Base-by-base conservation (phyloP, 352 stramenopile genomes). In the Phytophthora podocarpi region DNA sequence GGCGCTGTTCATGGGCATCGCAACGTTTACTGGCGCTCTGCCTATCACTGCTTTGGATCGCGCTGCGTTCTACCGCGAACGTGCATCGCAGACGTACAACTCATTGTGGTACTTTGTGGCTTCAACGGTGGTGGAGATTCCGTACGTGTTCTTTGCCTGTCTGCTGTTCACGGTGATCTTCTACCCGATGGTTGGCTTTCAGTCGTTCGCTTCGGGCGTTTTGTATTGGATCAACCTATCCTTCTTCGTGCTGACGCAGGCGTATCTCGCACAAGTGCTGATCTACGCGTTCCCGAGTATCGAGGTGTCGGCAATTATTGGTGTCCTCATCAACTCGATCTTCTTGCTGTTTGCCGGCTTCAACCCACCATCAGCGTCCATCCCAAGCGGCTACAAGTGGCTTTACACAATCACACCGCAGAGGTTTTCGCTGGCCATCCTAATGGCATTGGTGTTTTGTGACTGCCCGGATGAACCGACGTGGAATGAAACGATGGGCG, bases 21-120 rank as follows among this genome's bases (percentile, higher is more conserved):
- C 84, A 8, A 79, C 76, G 32, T 82, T 95, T 41, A 73, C 87
- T 16, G 81, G 69, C 1, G 76, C 87, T 6, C 45, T 96, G 6
- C 74, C 84, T 9, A 66, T 95, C 7, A 76, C 92, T 28, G 57
- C 82, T 51, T 23, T 11, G 7, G 41, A 48, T n/a, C 41, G 41
- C 5, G 41, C 41, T 21, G 30, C 30, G 7, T 50, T 76, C 66
- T 78, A 97, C 76, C 70, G 89, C 2, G 90, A 98, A 63, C 87
- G 93, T 26, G 80, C 85, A n/a, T 85, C 87, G 7, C 63, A 90
- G 47, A 97, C 94, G 46, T 98, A 98, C 56, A 78, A 84, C 28
- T 61, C 74, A 27, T 55, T 76, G 18, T 80, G 86, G 52, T 90
- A 97, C 46, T 79, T 77, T 34, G 51, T 95, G 4, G 76, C 85